A percentile compares a stretch with the other conserved stretches of the same genome.
phyloP scores from a whole-genome alignment of 208 protist genomes.

The Trypanosoma avium region DNA sequence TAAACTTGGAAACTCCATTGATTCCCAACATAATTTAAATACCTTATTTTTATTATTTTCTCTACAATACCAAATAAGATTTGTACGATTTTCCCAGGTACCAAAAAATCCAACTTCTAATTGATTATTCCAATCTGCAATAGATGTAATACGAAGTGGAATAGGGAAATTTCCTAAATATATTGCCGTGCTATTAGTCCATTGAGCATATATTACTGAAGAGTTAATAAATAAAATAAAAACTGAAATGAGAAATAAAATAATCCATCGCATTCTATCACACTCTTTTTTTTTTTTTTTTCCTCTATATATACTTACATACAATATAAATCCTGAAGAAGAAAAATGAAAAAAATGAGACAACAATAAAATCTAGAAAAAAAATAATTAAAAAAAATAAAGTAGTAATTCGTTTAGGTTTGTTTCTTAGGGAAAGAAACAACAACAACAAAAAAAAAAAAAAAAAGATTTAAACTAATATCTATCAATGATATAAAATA shows the following conservation, averaged over 20 bases:
- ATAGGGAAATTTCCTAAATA: conserved; percentile 10
- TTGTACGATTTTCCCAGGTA: conserved; percentile 11
- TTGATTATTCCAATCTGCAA: conserved; percentile 22
- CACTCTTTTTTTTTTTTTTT: conserved; percentile 1
- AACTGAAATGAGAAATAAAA: neutral
- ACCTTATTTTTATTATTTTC: neutral
- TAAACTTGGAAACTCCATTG: conserved; percentile 2
- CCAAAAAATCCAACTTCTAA: conserved; percentile 21
- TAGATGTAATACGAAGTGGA: conserved; percentile 8
- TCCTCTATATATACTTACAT: neutral
- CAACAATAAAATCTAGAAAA: too few species aligned
- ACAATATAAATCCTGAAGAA: neutral
- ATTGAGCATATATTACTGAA: neutral
- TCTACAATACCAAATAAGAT: conserved; percentile 26
- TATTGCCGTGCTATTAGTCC: conserved; percentile 6
- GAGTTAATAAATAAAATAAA: neutral
- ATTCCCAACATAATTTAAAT: conserved; percentile 19
- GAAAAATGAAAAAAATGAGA: too few species aligned
- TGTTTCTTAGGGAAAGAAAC: too few species aligned
- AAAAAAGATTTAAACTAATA: too few species aligned
- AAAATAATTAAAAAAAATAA: too few species aligned
- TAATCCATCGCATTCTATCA: neutral
- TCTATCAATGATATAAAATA: too few species aligned
- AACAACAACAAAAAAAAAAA: too few species aligned
- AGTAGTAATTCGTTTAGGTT: too few species aligned